Evolutionary conservation across 495 filamentous ascomycete genomes (phyloP), one percentile per base, ranked within the genome.

Genomic region (Tuber brumale): DNA sequence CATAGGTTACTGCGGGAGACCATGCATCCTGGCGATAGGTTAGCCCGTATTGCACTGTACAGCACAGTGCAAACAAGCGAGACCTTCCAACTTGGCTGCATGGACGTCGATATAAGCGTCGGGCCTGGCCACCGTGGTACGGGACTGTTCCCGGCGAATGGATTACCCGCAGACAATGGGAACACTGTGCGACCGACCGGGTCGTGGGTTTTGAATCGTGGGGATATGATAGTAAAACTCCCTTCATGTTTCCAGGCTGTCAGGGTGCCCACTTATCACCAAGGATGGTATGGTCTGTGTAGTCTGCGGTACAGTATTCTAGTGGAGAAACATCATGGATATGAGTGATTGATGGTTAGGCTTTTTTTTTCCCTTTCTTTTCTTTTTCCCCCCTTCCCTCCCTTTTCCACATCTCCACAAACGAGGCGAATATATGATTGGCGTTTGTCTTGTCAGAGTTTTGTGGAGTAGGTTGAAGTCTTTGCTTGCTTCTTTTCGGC

Each of bases 81-180:
- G 57, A 66, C 57, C 27, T 66, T 61, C 51, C 23, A 35, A 66
- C 14, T 66, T 66, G 27, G 27, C 57, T 66, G 57, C 57, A 61
- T 66, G 57, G 57, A 66, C 57, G 57, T 66, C 57, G 57, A 66
- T 66, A 66, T 66, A 66, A 66, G 57, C 57, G 57, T 66, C 27
- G 27, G 57, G 57, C 27, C 57, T 66, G 27, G 27, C 57, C 57
- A 66, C 57, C 1, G 57, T 66, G 27, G 57, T 66, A 66, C 57
- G 57, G 57, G 57, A 18, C 31, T 66, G 57, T 66, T 66, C 57
- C 57, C 57, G 57, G 27, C 27, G 57, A 66, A 66, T 35, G 57
- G 57, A 66, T 66, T 66, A 18, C 27, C 27, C 35, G 57, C 57
- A 66, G 57, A 66, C 27, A 31, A 35, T 35, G 57, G 12, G 57